Percentiles rank a stretch among this genome's conserved stretches.
Conservation (phyloP, 1,284 basidiomycete species). For the Sparassis latifolia region DNA sequence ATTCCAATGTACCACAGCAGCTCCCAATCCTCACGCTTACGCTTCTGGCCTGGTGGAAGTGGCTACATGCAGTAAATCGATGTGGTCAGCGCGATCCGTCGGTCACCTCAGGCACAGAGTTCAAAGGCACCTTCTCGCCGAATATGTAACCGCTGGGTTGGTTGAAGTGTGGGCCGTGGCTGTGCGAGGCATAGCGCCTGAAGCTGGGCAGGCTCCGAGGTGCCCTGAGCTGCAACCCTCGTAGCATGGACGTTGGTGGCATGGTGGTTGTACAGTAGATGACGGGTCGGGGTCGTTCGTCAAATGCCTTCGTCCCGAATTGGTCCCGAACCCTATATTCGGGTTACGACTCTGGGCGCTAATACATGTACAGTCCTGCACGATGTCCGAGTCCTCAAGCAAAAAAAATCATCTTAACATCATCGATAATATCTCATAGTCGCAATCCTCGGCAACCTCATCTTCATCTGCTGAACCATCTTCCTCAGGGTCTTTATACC, state of each 20-base stretch:
- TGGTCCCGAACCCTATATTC: slow-evolving; percentile 1
- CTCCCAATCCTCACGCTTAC: slow-evolving; percentile 87
- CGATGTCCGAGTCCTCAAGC: background rate
- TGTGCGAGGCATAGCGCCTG: slow-evolving; percentile 64
- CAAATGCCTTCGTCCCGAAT: background rate
- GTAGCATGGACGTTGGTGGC: slow-evolving; percentile 28
- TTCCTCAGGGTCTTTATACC: slow-evolving; percentile 24
- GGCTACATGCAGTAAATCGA: slow-evolving; percentile 39
- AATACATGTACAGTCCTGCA: background rate
- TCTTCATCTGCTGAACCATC: slow-evolving; percentile 21
- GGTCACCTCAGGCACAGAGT: background rate
- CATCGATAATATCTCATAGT: slow-evolving; percentile 56
- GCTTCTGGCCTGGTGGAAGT: slow-evolving; percentile 71
- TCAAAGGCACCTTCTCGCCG: slow-evolving; percentile 71
- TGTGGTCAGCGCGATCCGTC: slow-evolving; percentile 1
- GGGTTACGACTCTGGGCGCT: background rate
- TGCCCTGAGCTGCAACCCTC: slow-evolving; percentile 21
- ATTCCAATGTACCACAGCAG: slow-evolving; percentile 85
- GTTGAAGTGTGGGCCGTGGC: slow-evolving; percentile 70
- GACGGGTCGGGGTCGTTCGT: background rate
- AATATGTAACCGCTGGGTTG: slow-evolving; percentile 86
- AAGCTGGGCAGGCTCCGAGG: slow-evolving; percentile 13
- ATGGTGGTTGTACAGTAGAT: slow-evolving; percentile 14
- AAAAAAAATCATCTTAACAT: slow-evolving; percentile 6
- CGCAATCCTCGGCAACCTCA: slow-evolving; percentile 30